Conservation (phyloP, 345 rosid species). For the Arabidopsis thaliana region DNA sequence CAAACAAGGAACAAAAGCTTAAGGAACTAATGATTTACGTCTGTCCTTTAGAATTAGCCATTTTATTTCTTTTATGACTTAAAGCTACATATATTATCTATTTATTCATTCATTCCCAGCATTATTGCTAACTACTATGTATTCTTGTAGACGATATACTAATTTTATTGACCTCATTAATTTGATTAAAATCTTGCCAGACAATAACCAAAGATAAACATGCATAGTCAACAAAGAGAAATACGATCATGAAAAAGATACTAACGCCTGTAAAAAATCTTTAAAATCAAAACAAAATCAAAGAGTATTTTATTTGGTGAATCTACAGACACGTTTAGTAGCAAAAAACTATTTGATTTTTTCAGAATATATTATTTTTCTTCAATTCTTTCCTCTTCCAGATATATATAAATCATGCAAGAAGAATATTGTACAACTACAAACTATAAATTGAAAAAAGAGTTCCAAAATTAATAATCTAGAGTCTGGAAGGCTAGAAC, state of each 20-base stretch:
- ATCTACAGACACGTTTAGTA: constrained; percentile 16
- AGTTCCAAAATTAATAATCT: constrained; percentile 2
- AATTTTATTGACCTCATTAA: background rate
- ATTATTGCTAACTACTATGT: background rate
- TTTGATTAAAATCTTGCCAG: background rate
- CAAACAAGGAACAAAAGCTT: constrained; percentile 43
- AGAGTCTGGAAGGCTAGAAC: background rate
- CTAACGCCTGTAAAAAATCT: constrained; percentile 19
- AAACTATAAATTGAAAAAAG: background rate
- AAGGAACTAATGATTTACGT: constrained; percentile 40
- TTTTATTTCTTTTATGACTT: background rate
- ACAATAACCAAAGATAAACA: constrained; percentile 12
- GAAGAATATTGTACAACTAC: background rate
- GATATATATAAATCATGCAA: background rate
- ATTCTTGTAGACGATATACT: background rate
- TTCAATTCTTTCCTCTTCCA: background rate
- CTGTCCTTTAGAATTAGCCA: constrained; percentile 28
- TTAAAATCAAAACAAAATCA: background rate
- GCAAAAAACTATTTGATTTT: constrained; percentile 3
- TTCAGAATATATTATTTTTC: background rate
- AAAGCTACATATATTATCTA: background rate
- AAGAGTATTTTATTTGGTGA: background rate
- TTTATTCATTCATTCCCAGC: constrained; percentile 4
- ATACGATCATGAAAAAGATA: constrained; percentile 14
- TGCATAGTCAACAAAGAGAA: constrained; percentile 16